Evolutionary conservation across 1,284 basidiomycete genomes (phyloP).

Genomic region (Boletus smithii): DNA sequence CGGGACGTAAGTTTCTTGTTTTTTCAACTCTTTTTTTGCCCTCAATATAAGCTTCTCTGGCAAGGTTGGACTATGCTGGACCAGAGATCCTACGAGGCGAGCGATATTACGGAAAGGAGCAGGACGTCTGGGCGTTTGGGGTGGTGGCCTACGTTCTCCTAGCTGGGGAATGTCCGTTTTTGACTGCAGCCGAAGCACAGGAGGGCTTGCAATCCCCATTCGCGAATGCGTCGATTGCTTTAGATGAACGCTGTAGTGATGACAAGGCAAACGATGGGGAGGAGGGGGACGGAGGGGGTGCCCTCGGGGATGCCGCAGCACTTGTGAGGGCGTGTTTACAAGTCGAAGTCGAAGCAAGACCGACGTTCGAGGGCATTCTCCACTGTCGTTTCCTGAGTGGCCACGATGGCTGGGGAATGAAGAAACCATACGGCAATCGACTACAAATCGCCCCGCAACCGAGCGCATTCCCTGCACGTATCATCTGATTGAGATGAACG

Average conservation of each 20-base stretch:
- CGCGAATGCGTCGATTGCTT: conserved; percentile 63
- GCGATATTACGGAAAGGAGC: conserved; percentile 92
- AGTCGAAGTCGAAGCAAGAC: conserved; percentile 67
- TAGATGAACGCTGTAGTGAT: conserved; percentile 74
- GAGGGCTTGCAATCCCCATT: conserved; percentile 74
- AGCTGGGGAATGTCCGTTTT: conserved; percentile 93
- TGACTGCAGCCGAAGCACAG: conserved; percentile 81
- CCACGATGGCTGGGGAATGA: conserved; percentile 56
- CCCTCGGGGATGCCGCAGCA: conserved; percentile 74
- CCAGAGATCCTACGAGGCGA: conserved; percentile 96
- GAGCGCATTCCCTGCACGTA: conserved; percentile 33
- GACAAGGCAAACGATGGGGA: conserved; percentile 67
- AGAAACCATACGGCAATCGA: conserved; percentile 31
- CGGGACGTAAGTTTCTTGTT: conserved; percentile 67
- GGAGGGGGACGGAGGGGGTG: conserved; percentile 77
- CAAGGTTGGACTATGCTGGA: conserved; percentile 91
- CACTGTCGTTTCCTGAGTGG: conserved; percentile 77
- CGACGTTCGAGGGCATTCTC: conserved; percentile 80
- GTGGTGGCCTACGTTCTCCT: conserved; percentile 95
- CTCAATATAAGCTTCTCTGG: conserved; percentile 5
- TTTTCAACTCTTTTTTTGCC: conserved; percentile 17
- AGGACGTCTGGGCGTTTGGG: conserved; percentile 99
- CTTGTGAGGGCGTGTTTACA: conserved; percentile 78
- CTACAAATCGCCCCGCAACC: conserved; percentile 25
- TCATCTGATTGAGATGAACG: conserved; percentile 21